Base-by-base conservation (phyloP, 2,329 filamentous ascomycete species). In the Dothidotthia symphoricarpi region DNA sequence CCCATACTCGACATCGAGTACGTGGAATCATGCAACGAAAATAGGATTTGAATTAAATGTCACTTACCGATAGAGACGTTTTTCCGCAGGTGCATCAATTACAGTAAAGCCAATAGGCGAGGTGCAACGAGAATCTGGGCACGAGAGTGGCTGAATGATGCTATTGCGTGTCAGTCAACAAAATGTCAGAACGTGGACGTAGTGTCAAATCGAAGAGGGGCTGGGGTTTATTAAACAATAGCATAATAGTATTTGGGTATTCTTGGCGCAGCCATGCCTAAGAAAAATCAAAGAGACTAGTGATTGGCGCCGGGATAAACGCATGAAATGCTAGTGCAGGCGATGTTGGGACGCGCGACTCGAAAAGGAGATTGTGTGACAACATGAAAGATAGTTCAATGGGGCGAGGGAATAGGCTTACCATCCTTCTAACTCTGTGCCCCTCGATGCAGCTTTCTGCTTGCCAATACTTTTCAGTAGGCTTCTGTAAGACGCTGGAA, bases 171-270 rank as follows among this genome's bases (percentile, higher is more conserved):
- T 57, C 45, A 56, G 52, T 43, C 42, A 22, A 22, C 19, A 45
- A 40, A 38, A 32, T 43, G 37, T 42, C 40, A 47, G 37, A 28
- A 11, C 26, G 32, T 17, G 28, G 16, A 40, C 38, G 33, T 29
- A 28, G 39, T 26, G 39, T 39, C 39, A 46, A 41, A 25, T 36
- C 22, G 31, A 45, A 49, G 37, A 55, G 50, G 53, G 57, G 44
- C 50, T 47, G 53, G 55, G n/a, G 53, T 58, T 61, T 61, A 64
- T 65, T 63, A 65, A 55, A 65, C 64, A 55, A 62, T 59, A 57
- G 58, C 45, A 51, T 64, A n/a, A 62, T 64, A 66, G 58, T 59
- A 54, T 61, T 53, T 53, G 51, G 49, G 38, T 46, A 50, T 43
- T 51, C 53, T 57, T 65, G 64, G 61, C 49, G 57, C 53, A 44